These are phyloP conservation scores for Amanita polypyramis DNA, from an alignment of 768 basidiomycete species.

Conservation along the genomic window DNA sequence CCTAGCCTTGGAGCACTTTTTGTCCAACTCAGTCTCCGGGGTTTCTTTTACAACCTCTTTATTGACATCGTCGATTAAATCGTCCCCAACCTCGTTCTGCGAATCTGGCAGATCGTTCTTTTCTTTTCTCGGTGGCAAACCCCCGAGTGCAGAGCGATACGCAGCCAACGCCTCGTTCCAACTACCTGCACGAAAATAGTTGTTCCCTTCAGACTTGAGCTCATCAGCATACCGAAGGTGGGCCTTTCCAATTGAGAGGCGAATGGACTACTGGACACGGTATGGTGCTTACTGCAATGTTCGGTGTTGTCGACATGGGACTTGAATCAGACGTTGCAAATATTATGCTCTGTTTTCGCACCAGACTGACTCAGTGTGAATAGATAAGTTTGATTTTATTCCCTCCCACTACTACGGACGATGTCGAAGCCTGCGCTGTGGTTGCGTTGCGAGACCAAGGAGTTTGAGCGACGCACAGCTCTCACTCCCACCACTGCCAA, in stretches of 20 bases:
- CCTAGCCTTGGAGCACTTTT: slow-evolving; percentile 44
- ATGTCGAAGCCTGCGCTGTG: slow-evolving; percentile 61
- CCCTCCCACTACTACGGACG: not conserved
- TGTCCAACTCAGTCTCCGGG: slow-evolving; percentile 22
- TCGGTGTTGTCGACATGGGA: not conserved
- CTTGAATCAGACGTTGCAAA: not conserved
- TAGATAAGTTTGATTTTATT: not conserved
- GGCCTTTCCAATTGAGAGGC: not conserved
- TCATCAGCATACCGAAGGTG: slow-evolving; percentile 31
- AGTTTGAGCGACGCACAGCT: slow-evolving; percentile 87
- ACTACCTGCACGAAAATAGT: slow-evolving; percentile 48
- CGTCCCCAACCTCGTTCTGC: not conserved
- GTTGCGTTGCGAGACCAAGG: slow-evolving; percentile 96
- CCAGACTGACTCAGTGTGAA: not conserved
- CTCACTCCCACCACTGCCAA: slow-evolving; percentile 89
- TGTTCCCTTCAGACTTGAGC: slow-evolving; percentile 70
- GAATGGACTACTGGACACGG: not conserved
- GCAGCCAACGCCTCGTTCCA: slow-evolving; percentile 64
- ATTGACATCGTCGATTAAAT: not conserved
- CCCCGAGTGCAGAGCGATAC: slow-evolving; percentile 61
- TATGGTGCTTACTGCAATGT: slow-evolving; percentile 2
- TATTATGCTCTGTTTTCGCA: not conserved
- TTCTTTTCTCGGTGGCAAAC: slow-evolving; percentile 40
- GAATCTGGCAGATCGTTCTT: slow-evolving; percentile 13
- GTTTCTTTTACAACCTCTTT: not conserved